These are phyloP conservation scores for Betula pendula DNA, from an alignment of 306 rosid genomes.

Conservation along the genomic window DNA sequence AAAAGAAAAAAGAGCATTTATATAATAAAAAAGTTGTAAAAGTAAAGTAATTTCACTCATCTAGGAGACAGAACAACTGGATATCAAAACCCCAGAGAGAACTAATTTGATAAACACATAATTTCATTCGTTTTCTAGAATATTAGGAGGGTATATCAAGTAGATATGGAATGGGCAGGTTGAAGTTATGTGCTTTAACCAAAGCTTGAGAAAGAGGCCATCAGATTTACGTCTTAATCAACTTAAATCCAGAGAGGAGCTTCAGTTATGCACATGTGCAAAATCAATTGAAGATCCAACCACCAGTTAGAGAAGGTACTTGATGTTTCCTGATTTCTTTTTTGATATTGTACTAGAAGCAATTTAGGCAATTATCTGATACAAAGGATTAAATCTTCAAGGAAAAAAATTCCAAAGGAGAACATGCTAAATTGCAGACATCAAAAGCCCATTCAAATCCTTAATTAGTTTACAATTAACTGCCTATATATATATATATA, in stretches of 20 bases:
- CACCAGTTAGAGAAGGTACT: background rate
- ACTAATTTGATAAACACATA: background rate
- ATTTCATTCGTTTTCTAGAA: background rate
- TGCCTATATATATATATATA: no score
- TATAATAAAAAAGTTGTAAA: background rate
- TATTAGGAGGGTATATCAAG: background rate
- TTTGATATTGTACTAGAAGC: background rate
- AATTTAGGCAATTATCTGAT: background rate
- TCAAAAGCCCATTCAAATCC: background rate
- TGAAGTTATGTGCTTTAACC: background rate
- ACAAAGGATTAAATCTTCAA: background rate
- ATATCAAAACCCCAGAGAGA: background rate
- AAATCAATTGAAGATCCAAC: background rate
- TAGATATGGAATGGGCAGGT: background rate
- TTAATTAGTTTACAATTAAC: background rate
- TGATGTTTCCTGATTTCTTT: background rate
- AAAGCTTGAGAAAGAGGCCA: background rate
- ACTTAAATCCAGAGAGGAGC: background rate
- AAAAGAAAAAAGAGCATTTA: background rate
- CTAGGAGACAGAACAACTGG: slow-evolving; percentile 17
- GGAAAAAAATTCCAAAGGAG: background rate
- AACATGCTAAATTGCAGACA: background rate
- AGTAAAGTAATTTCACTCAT: slow-evolving; percentile 4
- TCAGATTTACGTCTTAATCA: background rate
- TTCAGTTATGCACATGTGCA: background rate